Conservation (phyloP, 2,329 filamentous ascomycete species). For the Tolypocladium tropicale region DNA sequence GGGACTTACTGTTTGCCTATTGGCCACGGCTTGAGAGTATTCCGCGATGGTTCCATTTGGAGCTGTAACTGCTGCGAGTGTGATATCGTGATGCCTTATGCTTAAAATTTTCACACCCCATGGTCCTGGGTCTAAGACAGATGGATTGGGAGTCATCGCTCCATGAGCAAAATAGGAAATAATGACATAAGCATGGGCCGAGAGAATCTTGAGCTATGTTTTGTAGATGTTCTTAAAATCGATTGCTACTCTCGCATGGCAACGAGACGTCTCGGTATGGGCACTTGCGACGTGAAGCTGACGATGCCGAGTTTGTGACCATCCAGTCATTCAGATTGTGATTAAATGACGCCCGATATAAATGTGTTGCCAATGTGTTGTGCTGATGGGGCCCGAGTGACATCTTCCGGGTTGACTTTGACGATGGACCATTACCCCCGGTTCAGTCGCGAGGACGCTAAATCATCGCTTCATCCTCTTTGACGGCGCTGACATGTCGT, state of each 20-base stretch:
- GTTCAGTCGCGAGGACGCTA: slow-evolving; percentile 5
- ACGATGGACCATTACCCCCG: too few species aligned
- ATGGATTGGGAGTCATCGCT: too few species aligned
- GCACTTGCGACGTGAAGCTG: background rate
- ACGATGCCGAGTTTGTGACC: background rate
- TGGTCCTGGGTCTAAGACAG: too few species aligned
- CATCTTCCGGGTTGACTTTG: too few species aligned
- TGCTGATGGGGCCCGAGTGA: too few species aligned
- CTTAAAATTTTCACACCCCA: too few species aligned
- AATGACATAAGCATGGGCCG: too few species aligned
- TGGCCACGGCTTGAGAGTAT: background rate
- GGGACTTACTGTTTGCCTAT: background rate
- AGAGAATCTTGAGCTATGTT: background rate
- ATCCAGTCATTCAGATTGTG: background rate
- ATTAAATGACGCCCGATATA: background rate
- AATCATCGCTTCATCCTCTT: slow-evolving; percentile 18
- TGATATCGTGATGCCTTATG: too few species aligned
- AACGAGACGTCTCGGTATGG: background rate
- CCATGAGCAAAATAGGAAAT: too few species aligned
- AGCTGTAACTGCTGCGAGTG: too few species aligned
- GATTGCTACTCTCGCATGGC: background rate
- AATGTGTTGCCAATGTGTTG: background rate
- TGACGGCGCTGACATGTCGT: slow-evolving; percentile 12
- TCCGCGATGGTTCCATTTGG: background rate
- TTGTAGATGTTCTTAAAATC: background rate